phyloP scores from a whole-genome alignment of 805 yeast species.

The Vanderwaltozyma polyspora region DNA sequence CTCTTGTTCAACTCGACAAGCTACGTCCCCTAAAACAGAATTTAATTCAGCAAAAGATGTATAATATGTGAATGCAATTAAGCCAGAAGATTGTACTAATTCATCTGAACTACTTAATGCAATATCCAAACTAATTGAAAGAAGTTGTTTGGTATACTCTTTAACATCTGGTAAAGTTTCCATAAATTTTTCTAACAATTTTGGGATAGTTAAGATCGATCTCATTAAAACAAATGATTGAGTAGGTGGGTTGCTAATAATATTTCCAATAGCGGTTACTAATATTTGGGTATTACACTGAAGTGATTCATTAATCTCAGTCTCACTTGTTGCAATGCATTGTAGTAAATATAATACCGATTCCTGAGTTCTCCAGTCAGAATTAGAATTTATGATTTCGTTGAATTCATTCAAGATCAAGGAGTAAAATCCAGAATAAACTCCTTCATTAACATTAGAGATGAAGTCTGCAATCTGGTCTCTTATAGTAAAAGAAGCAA shows the following conservation, averaged over 20 bases:
- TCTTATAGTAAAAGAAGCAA: conserved; percentile 44
- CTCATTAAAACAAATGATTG: conserved; percentile 38
- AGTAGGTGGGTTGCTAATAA: conserved; percentile 7
- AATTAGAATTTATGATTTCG: background rate
- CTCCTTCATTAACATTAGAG: conserved; percentile 33
- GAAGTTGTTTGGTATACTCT: conserved; percentile 22
- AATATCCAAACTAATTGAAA: conserved; percentile 14
- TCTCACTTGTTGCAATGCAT: conserved; percentile 13
- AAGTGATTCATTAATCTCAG: conserved; percentile 1
- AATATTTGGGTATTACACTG: background rate
- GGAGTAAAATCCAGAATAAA: conserved; percentile 3
- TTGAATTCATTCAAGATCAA: conserved; percentile 1
- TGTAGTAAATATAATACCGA: conserved; percentile 18
- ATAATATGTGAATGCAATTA: conserved; percentile 47
- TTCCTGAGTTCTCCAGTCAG: conserved; percentile 8
- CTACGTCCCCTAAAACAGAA: conserved; percentile 15
- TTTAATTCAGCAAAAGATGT: conserved; percentile 29
- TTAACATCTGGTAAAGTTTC: conserved; percentile 23
- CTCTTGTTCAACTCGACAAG: conserved; percentile 13
- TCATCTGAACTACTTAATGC: conserved; percentile 24
- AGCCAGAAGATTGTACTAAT: conserved; percentile 22
- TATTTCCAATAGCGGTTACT: conserved; percentile 7
- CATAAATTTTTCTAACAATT: conserved; percentile 43
- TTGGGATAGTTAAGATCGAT: conserved; percentile 43
- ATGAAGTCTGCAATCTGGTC: conserved; percentile 50